Conservation (phyloP, 129 eudicot genomes). For the Lactuca saligna region DNA sequence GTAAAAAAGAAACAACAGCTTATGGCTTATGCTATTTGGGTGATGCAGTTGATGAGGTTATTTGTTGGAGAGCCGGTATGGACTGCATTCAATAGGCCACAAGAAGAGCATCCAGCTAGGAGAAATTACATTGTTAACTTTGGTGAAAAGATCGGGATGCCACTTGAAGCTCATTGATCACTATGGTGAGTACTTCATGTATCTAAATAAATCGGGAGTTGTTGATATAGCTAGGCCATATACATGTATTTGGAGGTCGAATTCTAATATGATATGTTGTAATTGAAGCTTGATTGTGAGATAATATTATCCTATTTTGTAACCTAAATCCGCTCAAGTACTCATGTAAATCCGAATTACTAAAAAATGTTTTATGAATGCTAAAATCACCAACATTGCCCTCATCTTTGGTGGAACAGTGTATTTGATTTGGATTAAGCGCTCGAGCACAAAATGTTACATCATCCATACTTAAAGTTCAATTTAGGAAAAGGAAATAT, state of each 20-base stretch:
- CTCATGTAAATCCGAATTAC: too few relatives aligned
- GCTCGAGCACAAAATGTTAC: too few relatives aligned
- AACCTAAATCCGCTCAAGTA: too few relatives aligned
- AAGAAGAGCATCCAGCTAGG: constrained; percentile 90
- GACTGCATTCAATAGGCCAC: constrained; percentile 83
- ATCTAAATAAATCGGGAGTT: constrained; percentile 4
- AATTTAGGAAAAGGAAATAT: too few relatives aligned
- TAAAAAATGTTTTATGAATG: too few relatives aligned
- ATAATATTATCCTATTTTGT: not conserved
- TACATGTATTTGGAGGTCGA: constrained; percentile 21
- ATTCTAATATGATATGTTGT: constrained; percentile 2
- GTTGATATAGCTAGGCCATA: constrained; percentile 8
- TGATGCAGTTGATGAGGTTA: constrained; percentile 79
- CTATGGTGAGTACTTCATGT: not conserved
- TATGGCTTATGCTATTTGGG: not conserved
- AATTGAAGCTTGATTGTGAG: constrained; percentile 18
- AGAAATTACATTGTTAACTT: constrained; percentile 56
- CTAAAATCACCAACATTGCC: too few relatives aligned
- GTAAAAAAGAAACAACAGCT: not conserved
- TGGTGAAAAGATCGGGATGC: constrained; percentile 38
- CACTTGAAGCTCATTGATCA: constrained; percentile 68
- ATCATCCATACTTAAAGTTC: too few relatives aligned
- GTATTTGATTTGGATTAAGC: too few relatives aligned
- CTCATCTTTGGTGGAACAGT: too few relatives aligned
- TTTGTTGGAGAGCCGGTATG: constrained; percentile 95